Conservation (phyloP, 371 early-diverging fungal genomes). For the Actinomortierella wolfii region DNA sequence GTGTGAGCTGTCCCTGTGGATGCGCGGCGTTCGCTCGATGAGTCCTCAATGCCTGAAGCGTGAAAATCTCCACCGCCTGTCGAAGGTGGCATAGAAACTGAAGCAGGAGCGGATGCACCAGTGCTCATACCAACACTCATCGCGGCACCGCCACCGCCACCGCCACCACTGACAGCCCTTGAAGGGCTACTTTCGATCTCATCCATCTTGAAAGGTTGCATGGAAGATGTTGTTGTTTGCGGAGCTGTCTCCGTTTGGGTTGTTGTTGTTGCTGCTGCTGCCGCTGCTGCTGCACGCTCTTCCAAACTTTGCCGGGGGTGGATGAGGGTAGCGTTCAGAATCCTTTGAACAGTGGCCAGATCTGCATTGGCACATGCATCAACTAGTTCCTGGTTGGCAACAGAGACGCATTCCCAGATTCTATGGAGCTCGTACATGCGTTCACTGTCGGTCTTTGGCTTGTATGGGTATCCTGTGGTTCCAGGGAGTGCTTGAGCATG, state of each 20-base stretch:
- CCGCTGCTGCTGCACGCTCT: not conserved
- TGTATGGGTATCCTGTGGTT: too few species aligned
- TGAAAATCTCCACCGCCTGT: too few species aligned
- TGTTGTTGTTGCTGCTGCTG: too few species aligned
- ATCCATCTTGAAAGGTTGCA: too few species aligned
- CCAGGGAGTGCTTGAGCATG: too few species aligned
- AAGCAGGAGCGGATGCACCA: too few species aligned
- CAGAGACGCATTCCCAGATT: constrained; percentile 38
- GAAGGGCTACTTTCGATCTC: not conserved
- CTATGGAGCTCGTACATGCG: constrained; percentile 6
- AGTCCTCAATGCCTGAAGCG: too few species aligned
- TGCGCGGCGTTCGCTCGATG: too few species aligned
- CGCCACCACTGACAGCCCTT: not conserved
- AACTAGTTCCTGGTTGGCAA: constrained; percentile 33
- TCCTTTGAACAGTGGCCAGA: constrained; percentile 13
- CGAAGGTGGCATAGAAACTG: too few species aligned
- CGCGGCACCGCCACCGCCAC: not conserved
- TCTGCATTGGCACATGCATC: constrained; percentile 37
- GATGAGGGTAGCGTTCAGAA: constrained; percentile 23
- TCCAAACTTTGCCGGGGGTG: constrained; percentile 4
- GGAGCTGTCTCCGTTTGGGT: not conserved
- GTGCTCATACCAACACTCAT: too few species aligned
- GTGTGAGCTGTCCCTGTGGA: too few species aligned
- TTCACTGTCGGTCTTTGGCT: too few species aligned
- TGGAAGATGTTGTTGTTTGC: not conserved